These are phyloP conservation scores for Tolypocladium cylindrosporum DNA, from an alignment of 2,329 filamentous ascomycete species.

Conservation along the genomic window DNA sequence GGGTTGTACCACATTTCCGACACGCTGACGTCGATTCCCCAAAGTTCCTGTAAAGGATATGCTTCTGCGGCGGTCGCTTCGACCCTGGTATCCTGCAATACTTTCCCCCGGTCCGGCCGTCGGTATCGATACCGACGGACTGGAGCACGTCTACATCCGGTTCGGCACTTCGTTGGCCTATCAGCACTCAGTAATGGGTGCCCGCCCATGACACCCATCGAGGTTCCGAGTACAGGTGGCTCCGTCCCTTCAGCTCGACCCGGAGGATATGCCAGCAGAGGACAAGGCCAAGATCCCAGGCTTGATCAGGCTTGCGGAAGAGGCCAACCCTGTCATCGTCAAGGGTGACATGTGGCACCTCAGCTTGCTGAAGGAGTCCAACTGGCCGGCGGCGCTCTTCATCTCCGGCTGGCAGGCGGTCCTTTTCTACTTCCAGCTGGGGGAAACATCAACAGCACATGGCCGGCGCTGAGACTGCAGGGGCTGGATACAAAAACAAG, in stretches of 20 bases:
- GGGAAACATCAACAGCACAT: conserved; percentile 37
- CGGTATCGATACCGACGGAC: conserved; percentile 51
- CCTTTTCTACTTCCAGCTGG: conserved; percentile 52
- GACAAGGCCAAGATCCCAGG: conserved; percentile 44
- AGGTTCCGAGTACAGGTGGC: conserved; percentile 54
- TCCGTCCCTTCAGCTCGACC: conserved; percentile 55
- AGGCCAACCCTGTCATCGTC: conserved; percentile 49
- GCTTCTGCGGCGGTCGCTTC: conserved; percentile 54
- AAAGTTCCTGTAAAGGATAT: conserved; percentile 57
- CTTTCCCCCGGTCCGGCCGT: conserved; percentile 57
- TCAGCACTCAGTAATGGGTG: conserved; percentile 53
- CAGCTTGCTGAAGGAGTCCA: conserved; percentile 44
- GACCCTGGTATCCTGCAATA: conserved; percentile 54
- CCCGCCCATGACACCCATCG: conserved; percentile 47
- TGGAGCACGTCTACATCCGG: conserved; percentile 51
- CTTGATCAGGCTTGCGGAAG: conserved; percentile 43
- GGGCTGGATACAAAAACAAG: conserved; percentile 43
- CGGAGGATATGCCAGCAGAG: conserved; percentile 35
- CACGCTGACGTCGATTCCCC: conserved; percentile 47
- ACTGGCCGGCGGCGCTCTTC: conserved; percentile 54
- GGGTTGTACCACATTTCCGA: conserved; percentile 53
- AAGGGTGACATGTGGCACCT: conserved; percentile 50
- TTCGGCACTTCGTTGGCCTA: conserved; percentile 55
- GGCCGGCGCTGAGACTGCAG: conserved; percentile 41
- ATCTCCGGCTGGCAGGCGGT: conserved; percentile 38